A percentile compares a stretch with the other conserved stretches of the same genome.
Evolutionary conservation across 805 yeast species (phyloP).

Genomic region (Candida xiaguanensis): DNA sequence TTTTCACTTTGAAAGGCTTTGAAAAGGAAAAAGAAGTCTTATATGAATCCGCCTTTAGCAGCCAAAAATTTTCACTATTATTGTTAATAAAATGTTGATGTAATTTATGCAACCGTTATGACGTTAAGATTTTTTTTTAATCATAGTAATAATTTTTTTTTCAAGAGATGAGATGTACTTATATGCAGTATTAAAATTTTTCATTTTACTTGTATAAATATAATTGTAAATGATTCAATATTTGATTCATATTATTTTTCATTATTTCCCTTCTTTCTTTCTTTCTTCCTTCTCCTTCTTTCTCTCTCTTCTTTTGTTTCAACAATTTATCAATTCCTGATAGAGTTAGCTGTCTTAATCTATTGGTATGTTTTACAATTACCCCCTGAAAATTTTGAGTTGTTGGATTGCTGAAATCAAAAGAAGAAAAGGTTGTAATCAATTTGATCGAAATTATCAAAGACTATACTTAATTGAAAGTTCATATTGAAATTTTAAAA

Average conservation of each 20-base stretch:
- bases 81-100: neutral
- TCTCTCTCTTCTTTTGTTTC: slow-evolving; percentile 35
- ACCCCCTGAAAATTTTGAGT: neutral
- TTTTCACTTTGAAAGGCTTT: too few relatives aligned
- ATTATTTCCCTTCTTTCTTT: slow-evolving; percentile 7
- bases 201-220: slow-evolving; percentile 2
- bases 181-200: neutral
- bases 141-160: neutral
- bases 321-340: slow-evolving; percentile 28
- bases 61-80: too few relatives aligned
- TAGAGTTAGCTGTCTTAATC: slow-evolving; percentile 8
- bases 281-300: slow-evolving; percentile 11
- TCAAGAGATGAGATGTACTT: neutral
- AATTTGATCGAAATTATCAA: too few relatives aligned
- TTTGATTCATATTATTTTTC: neutral
- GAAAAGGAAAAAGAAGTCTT: too few relatives aligned
- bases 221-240: neutral
- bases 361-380: slow-evolving; percentile 5
- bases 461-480: too few relatives aligned
- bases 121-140: neutral
- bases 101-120: slow-evolving; percentile 1
- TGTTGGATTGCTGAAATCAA: neutral
- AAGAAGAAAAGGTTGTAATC: neutral
- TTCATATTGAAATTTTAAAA: too few relatives aligned
- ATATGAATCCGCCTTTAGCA: too few relatives aligned